A percentile compares a stretch with the other conserved stretches of the same genome.
phyloP scores from a whole-genome alignment of 2,329 filamentous ascomycete species.

The Ilyonectria mors-panacis region DNA sequence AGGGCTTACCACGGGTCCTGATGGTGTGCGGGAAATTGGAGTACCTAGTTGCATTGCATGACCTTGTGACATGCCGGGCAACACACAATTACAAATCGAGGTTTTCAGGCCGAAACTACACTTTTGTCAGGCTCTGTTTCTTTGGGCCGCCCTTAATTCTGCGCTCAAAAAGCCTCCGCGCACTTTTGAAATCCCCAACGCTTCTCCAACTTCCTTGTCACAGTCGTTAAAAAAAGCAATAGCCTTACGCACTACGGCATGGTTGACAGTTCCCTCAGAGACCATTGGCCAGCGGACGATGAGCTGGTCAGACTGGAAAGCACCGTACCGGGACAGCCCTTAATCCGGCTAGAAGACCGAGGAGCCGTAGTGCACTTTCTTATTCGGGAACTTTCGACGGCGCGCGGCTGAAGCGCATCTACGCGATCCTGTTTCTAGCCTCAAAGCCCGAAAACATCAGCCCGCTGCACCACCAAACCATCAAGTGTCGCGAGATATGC shows the following conservation, averaged over 20 bases:
- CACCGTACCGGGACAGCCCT: slow-evolving; percentile 19
- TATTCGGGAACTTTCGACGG: slow-evolving; percentile 16
- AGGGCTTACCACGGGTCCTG: background rate
- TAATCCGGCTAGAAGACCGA: slow-evolving; percentile 8
- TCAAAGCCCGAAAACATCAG: slow-evolving; percentile 44
- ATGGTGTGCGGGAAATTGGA: no score
- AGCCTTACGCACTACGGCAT: background rate
- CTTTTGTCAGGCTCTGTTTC: background rate
- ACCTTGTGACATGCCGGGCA: no score
- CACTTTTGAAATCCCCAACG: no score
- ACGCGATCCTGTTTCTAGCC: slow-evolving; percentile 24
- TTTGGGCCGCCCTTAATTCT: background rate
- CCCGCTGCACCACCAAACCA: slow-evolving; percentile 49
- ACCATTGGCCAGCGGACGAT: slow-evolving; percentile 4
- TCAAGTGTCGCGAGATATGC: slow-evolving; percentile 54
- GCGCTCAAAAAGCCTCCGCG: no score
- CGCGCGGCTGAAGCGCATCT: slow-evolving; percentile 11
- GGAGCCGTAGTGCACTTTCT: slow-evolving; percentile 22
- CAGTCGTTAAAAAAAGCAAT: background rate
- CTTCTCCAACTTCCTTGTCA: background rate
- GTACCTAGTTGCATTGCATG: no score
- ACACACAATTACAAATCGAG: no score
- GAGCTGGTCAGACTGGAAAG: slow-evolving; percentile 4
- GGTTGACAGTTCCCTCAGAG: background rate
- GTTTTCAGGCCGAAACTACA: no score